A percentile compares a stretch with the other conserved stretches of the same genome.
phyloP scores from a whole-genome alignment of 305 asterid species.

The Fraxinus baroniana region DNA sequence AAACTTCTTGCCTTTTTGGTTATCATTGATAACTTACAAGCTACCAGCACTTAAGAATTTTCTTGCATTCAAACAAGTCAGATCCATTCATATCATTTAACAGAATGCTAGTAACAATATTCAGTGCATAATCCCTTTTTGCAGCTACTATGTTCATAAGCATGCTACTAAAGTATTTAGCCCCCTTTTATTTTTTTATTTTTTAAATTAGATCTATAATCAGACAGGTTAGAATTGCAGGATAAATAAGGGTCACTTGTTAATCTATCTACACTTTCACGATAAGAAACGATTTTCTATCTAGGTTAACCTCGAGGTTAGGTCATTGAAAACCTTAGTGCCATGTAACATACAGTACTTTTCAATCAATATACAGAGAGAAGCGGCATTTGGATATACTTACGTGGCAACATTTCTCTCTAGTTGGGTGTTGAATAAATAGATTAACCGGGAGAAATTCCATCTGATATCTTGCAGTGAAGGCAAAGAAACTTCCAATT shows the following conservation, averaged over 20 bases:
- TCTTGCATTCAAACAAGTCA: not conserved
- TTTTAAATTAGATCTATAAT: conserved; percentile 2
- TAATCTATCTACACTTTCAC: not conserved
- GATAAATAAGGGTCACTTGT: conserved; percentile 4
- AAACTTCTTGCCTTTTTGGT: not conserved
- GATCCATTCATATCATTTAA: conserved; percentile 1
- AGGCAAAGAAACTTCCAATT: conserved; percentile 79
- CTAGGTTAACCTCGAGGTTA: not conserved
- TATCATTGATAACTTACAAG: not conserved
- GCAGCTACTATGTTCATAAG: conserved; percentile 2
- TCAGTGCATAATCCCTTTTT: not conserved
- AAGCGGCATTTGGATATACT: conserved; percentile 37
- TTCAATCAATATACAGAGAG: conserved; percentile 10
- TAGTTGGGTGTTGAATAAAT: conserved; percentile 87
- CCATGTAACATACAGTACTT: conserved; percentile 16
- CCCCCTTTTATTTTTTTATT: not conserved
- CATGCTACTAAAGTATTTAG: conserved; percentile 13
- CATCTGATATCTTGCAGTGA: conserved; percentile 72
- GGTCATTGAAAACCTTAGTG: not conserved
- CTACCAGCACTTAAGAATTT: not conserved
- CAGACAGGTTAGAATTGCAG: not conserved
- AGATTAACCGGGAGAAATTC: conserved; percentile 71
- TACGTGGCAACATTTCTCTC: conserved; percentile 95
- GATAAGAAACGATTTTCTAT: conserved; percentile 1
- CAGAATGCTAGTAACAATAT: not conserved